Evolutionary conservation across 306 rosid species (phyloP).

Genomic region (Fragaria vesca): DNA sequence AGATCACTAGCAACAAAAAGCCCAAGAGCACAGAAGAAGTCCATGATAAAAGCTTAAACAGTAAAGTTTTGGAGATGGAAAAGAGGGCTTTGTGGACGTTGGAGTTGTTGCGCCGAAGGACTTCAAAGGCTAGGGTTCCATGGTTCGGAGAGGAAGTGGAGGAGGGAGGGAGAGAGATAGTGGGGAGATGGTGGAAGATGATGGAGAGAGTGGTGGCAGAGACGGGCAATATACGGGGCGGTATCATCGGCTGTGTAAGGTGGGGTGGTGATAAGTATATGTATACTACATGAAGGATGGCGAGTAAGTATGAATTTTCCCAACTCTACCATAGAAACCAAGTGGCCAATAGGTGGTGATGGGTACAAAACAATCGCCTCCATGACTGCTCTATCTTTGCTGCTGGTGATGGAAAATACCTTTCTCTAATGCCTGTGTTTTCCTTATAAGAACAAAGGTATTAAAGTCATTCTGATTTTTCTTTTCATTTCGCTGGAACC

Average conservation of each 20-base stretch:
- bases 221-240: constrained; percentile 25
- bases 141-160: constrained; percentile 13
- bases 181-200: constrained; percentile 36
- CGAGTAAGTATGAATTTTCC: constrained; percentile 32
- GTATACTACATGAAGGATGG: constrained; percentile 37
- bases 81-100: constrained; percentile 13
- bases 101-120: constrained; percentile 17
- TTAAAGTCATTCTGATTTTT: neutral
- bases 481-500: neutral
- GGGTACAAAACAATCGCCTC: constrained; percentile 43
- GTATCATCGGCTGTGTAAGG: constrained; percentile 34
- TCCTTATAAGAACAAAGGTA: neutral
- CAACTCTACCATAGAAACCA: constrained; percentile 39
- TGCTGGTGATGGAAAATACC: neutral
- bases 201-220: constrained; percentile 30
- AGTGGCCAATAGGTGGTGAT: constrained; percentile 35
- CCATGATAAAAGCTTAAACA: constrained; percentile 40
- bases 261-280: constrained; percentile 38
- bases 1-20: constrained; percentile 25
- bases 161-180: constrained; percentile 21
- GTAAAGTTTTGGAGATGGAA: constrained; percentile 15
- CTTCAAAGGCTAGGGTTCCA: constrained; percentile 27
- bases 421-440: neutral
- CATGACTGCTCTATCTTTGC: neutral
- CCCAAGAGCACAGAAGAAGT: constrained; percentile 32